Percentiles rank a stretch among this genome's conserved stretches.
phyloP scores from a whole-genome alignment of 2,329 filamentous ascomycete genomes.

The Hysterium pulicare region DNA sequence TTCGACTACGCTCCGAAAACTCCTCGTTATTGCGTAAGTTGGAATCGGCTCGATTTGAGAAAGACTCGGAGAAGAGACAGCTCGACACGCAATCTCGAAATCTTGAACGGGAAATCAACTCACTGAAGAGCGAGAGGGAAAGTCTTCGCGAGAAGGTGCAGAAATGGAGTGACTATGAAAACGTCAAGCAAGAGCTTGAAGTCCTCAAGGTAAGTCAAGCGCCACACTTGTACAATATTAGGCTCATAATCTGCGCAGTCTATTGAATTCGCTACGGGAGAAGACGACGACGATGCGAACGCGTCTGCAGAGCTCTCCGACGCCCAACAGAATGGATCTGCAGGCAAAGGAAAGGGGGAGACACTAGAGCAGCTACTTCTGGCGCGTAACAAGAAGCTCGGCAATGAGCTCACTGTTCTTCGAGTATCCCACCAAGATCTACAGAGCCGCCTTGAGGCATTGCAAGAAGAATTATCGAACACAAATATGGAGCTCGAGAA shows the following conservation, averaged over 20 bases:
- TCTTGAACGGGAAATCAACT: conserved; percentile 73
- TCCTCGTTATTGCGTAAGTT: conserved; percentile 85
- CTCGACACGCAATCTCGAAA: conserved; percentile 71
- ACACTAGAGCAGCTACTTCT: conserved; percentile 87
- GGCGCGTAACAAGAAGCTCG: conserved; percentile 92
- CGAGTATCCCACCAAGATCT: conserved; percentile 93
- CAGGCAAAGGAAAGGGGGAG: conserved; percentile 64
- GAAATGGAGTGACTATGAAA: conserved; percentile 91
- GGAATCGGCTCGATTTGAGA: conserved; percentile 78
- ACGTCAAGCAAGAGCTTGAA: conserved; percentile 92
- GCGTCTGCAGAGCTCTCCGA: conserved; percentile 37
- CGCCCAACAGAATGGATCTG: conserved; percentile 46
- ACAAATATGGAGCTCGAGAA: conserved; percentile 85
- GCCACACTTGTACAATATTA: not conserved
- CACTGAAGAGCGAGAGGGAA: conserved; percentile 78
- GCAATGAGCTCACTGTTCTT: conserved; percentile 87
- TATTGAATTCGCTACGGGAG: conserved; percentile 91
- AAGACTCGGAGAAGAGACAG: conserved; percentile 73
- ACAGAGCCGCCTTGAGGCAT: conserved; percentile 70
- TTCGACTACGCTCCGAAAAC: conserved; percentile 89
- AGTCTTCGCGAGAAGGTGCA: conserved; percentile 74
- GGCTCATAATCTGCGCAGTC: conserved; percentile 49
- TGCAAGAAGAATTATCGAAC: conserved; percentile 79
- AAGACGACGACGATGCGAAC: conserved; percentile 65
- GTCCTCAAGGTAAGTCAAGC: conserved; percentile 66